Evolutionary conservation across 176 grass and related monocot species (phyloP).

Genomic region (Rhynchospora tenuis): DNA sequence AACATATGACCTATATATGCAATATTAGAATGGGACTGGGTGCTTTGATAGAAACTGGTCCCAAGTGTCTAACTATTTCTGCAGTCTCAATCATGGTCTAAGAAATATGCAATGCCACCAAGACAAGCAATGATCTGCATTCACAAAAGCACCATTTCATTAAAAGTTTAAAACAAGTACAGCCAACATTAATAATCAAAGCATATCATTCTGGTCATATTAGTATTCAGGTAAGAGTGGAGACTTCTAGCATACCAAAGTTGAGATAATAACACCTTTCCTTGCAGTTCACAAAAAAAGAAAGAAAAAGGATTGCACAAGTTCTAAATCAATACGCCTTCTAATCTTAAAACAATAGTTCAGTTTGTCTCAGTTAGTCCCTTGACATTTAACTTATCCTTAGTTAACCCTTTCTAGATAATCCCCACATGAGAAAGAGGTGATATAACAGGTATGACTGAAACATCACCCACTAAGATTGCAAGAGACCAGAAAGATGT

Average conservation of each 20-base stretch:
- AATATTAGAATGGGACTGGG: slow-evolving; percentile 93
- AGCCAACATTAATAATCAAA: background rate
- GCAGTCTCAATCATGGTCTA: slow-evolving; percentile 82
- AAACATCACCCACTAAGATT: background rate
- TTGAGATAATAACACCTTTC: background rate
- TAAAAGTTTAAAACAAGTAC: background rate
- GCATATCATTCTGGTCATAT: background rate
- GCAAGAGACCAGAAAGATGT: background rate
- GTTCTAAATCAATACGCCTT: background rate
- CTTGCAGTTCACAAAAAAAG: background rate
- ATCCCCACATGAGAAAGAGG: background rate
- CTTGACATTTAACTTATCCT: background rate
- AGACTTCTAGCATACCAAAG: background rate
- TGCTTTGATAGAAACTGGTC: slow-evolving; percentile 91
- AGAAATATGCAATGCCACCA: slow-evolving; percentile 69
- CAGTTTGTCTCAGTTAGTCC: background rate
- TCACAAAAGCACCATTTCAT: background rate
- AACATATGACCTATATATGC: slow-evolving; percentile 65
- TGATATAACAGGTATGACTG: background rate
- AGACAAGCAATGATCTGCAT: slow-evolving; percentile 74
- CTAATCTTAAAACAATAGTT: background rate
- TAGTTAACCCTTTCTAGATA: background rate
- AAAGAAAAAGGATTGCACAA: background rate
- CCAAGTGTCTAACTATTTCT: slow-evolving; percentile 93
- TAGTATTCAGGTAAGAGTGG: background rate